These are phyloP conservation scores for Trypanosoma cruzi DNA, from an alignment of 208 protist genomes.

Conservation along the genomic window DNA sequence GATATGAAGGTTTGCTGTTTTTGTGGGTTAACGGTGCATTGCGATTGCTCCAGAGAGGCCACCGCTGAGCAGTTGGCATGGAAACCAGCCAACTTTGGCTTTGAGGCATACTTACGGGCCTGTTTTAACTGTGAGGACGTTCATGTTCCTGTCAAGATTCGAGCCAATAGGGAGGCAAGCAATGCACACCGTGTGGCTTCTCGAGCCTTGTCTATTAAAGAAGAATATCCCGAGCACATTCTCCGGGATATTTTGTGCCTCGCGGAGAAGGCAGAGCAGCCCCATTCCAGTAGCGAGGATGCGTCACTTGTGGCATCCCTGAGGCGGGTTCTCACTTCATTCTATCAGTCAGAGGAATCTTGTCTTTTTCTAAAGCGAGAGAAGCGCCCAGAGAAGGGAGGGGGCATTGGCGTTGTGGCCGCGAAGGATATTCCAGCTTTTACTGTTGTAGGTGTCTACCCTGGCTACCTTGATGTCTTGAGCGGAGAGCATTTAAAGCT, in stretches of 20 bases:
- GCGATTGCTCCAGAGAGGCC: conserved; percentile 48
- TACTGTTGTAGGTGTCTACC: conserved; percentile 80
- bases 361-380: conserved; percentile 44
- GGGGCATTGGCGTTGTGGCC: conserved; percentile 69
- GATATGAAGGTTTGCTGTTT: conserved; percentile 85
- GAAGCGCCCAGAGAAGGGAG: conserved; percentile 48
- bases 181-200: conserved; percentile 43
- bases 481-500: conserved; percentile 81
- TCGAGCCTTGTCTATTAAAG: conserved; percentile 43
- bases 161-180: conserved; percentile 27
- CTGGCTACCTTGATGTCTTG: conserved; percentile 71
- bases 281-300: conserved; percentile 26
- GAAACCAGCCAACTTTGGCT: conserved; percentile 65
- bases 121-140: conserved; percentile 62
- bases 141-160: neutral
- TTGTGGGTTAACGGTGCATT: conserved; percentile 66
- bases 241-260: conserved; percentile 6
- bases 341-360: conserved; percentile 61
- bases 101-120: conserved; percentile 41
- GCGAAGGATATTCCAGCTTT: conserved; percentile 63
- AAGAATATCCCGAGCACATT: conserved; percentile 49
- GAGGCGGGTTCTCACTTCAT: conserved; percentile 32
- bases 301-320: conserved; percentile 33
- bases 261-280: neutral
- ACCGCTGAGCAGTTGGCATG: conserved; percentile 50